Conservation (phyloP, 2,329 filamentous ascomycete genomes). For the Penicillium sp. region DNA sequence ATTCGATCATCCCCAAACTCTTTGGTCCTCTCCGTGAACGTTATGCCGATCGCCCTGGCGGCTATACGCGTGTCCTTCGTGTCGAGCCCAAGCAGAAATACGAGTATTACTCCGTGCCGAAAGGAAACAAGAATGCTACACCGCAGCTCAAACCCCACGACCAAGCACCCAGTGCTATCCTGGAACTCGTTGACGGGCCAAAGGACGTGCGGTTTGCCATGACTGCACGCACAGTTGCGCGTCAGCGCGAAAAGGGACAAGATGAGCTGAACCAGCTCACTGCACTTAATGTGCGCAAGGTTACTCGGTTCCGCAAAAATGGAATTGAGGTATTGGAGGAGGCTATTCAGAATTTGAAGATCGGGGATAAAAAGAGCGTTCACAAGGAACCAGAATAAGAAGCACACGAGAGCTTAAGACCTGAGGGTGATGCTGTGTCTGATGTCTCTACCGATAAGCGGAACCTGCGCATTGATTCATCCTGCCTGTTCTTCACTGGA, state of each 20-base stretch:
- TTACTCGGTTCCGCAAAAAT: constrained; percentile 68
- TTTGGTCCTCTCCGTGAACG: constrained; percentile 78
- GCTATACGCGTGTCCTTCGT: constrained; percentile 91
- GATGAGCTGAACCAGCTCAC: constrained; percentile 68
- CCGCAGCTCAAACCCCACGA: constrained; percentile 53
- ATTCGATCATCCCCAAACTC: constrained; percentile 68
- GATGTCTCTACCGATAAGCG: too few species aligned
- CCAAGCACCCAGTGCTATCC: constrained; percentile 83
- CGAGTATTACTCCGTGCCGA: constrained; percentile 22
- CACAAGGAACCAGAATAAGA: not conserved
- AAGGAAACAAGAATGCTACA: constrained; percentile 16
- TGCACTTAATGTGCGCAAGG: constrained; percentile 74
- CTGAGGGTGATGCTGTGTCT: too few species aligned
- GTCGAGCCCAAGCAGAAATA: constrained; percentile 74
- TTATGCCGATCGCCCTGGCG: constrained; percentile 75
- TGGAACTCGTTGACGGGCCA: constrained; percentile 92
- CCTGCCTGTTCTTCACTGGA: constrained; percentile 6
- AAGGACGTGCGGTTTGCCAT: constrained; percentile 92
- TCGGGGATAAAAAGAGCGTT: constrained; percentile 40
- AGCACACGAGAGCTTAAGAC: too few species aligned
- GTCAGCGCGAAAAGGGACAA: constrained; percentile 52
- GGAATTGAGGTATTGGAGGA: constrained; percentile 66
- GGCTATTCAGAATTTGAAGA: constrained; percentile 59
- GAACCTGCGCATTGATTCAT: too few species aligned
- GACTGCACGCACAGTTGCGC: constrained; percentile 79